Conservation (phyloP, 2,329 filamentous ascomycete genomes). For the Aspergillus quadricinctus region DNA sequence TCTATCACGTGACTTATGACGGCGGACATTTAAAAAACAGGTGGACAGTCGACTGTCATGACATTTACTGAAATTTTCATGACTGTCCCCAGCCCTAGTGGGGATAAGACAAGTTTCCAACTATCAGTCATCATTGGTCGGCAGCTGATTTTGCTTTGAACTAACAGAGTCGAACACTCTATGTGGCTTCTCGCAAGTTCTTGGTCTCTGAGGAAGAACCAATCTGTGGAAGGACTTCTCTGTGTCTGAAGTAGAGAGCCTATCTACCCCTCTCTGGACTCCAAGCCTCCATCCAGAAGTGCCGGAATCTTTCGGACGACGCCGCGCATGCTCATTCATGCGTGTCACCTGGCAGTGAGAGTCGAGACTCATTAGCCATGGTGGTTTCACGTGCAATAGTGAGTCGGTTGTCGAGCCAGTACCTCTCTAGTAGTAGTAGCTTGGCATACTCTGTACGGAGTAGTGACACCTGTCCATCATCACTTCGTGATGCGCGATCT, state of each 20-base stretch:
- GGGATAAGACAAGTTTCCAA: neutral
- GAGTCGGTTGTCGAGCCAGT: neutral
- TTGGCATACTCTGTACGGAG: neutral
- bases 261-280: neutral
- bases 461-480: neutral
- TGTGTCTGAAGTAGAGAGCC: neutral
- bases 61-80: no score
- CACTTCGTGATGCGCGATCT: neutral
- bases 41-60: no score
- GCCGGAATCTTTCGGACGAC: neutral
- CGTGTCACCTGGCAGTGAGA: neutral
- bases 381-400: neutral
- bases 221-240: neutral
- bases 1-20: no score
- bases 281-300: neutral
- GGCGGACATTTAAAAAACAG: no score
- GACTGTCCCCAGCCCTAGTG: no score
- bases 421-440: neutral
- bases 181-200: no score
- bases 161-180: no score
- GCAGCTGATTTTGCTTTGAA: neutral
- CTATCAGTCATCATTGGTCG: neutral
- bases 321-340: neutral
- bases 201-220: neutral
- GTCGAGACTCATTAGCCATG: neutral